A percentile compares a stretch with the other conserved stretches of the same genome.
Evolutionary conservation across 768 basidiomycete genomes (phyloP).

Genomic region (Leccinum olivaceopallidum): DNA sequence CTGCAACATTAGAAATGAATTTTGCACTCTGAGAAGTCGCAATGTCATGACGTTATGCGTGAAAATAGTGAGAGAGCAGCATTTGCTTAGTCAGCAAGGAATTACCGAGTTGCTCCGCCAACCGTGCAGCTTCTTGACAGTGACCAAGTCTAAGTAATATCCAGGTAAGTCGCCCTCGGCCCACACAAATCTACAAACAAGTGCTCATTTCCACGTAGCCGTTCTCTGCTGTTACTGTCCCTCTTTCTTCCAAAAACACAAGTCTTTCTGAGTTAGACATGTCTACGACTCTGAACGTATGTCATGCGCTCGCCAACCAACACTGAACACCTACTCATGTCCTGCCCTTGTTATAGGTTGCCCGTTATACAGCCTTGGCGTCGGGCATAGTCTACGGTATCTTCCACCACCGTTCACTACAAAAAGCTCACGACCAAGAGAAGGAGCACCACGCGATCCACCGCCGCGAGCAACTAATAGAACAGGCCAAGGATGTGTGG

Average conservation of each 20-base stretch:
- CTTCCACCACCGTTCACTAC: slow-evolving; percentile 87
- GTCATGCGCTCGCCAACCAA: slow-evolving; percentile 27
- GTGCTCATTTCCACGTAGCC: slow-evolving; percentile 13
- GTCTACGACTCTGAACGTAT: slow-evolving; percentile 78
- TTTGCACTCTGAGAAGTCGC: too few relatives aligned
- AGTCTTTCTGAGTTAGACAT: slow-evolving; percentile 37
- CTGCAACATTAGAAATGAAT: not conserved
- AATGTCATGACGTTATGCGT: too few relatives aligned
- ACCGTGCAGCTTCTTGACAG: slow-evolving; percentile 14
- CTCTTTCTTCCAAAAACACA: slow-evolving; percentile 15
- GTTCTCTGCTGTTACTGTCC: slow-evolving; percentile 15
- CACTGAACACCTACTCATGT: slow-evolving; percentile 3
- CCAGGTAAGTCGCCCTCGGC: slow-evolving; percentile 9
- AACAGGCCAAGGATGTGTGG: slow-evolving; percentile 89
- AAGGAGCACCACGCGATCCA: slow-evolving; percentile 75
- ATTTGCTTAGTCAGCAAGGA: slow-evolving; percentile 32
- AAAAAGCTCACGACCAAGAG: slow-evolving; percentile 74
- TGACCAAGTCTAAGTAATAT: slow-evolving; percentile 4
- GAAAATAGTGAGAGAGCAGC: too few relatives aligned
- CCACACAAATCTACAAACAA: not conserved
- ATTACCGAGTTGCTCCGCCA: slow-evolving; percentile 32
- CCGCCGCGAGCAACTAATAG: slow-evolving; percentile 73
- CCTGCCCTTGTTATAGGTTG: slow-evolving; percentile 57
- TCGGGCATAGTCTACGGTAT: slow-evolving; percentile 90
- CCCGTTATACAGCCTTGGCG: slow-evolving; percentile 89